Evolutionary conservation across 805 yeast genomes (phyloP).

Genomic region (Metschnikowia similis): DNA sequence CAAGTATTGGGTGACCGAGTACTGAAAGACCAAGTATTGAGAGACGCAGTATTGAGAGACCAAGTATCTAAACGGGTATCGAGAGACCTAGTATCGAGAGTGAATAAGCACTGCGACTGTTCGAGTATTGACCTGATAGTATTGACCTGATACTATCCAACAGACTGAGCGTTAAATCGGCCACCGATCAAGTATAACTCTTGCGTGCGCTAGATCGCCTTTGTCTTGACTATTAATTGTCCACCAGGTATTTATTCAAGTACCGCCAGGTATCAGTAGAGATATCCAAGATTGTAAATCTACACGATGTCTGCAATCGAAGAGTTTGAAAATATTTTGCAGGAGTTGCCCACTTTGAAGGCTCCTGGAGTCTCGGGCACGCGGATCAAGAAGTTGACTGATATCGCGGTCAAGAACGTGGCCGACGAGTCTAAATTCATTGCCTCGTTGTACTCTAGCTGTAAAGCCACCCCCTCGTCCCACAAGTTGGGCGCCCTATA

Average conservation of each 20-base stretch:
- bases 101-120: neutral
- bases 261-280: conserved; percentile 3
- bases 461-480: conserved; percentile 67
- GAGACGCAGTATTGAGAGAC: no score
- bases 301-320: conserved; percentile 36
- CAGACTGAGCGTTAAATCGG: neutral
- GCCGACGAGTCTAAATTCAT: conserved; percentile 53
- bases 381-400: conserved; percentile 82
- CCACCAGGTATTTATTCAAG: neutral
- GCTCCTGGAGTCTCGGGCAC: conserved; percentile 95
- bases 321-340: conserved; percentile 45
- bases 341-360: conserved; percentile 54
- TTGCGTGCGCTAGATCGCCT: neutral
- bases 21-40: neutral
- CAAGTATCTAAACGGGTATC: conserved; percentile 1
- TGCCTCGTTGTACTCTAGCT: conserved; percentile 56
- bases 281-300: conserved; percentile 1
- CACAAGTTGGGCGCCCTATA: conserved; percentile 90
- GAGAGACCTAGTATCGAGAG: neutral
- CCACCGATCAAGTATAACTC: neutral
- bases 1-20: conserved; percentile 11
- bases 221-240: neutral
- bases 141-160: neutral
- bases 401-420: conserved; percentile 69
- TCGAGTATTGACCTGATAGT: neutral